These are phyloP conservation scores for Trypanosoma theileri DNA, from an alignment of 208 protist species.

Conservation along the genomic window DNA sequence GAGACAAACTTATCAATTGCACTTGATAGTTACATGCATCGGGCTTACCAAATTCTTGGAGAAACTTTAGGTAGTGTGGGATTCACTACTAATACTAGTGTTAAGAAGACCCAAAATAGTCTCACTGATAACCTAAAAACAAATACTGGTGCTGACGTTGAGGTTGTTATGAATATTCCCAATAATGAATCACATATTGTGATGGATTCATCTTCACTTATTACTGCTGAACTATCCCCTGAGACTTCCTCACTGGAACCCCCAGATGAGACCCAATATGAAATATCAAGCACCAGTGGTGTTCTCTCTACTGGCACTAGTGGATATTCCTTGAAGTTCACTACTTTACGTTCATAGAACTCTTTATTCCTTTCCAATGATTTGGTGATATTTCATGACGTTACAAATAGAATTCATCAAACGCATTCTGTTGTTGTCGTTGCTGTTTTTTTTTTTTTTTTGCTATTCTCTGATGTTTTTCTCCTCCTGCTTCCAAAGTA, in stretches of 20 bases:
- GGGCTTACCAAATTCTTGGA: conserved; percentile 18
- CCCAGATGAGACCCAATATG: background rate
- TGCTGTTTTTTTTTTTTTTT: conserved; percentile 21
- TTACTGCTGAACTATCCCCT: conserved; percentile 14
- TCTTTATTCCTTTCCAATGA: background rate
- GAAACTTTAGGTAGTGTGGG: background rate
- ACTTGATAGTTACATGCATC: conserved; percentile 27
- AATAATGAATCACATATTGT: background rate
- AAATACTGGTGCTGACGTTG: no score
- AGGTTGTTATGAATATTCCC: background rate
- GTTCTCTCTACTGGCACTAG: background rate
- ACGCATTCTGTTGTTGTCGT: conserved; percentile 7
- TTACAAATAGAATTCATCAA: conserved; percentile 7
- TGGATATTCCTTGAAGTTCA: conserved; percentile 17
- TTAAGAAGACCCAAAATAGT: background rate
- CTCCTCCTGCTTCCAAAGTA: background rate
- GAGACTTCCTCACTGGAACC: background rate
- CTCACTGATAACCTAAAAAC: no score
- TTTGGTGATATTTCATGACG: background rate
- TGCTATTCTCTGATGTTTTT: background rate
- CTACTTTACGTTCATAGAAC: conserved; percentile 21
- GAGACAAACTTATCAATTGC: background rate
- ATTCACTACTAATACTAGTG: background rate
- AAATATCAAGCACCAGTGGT: background rate
- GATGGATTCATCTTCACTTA: conserved; percentile 3